Percentiles rank a stretch among this genome's conserved stretches.
Evolutionary conservation across 2,329 filamentous ascomycete species (phyloP).

Genomic region (Colletotrichum costaricense): DNA sequence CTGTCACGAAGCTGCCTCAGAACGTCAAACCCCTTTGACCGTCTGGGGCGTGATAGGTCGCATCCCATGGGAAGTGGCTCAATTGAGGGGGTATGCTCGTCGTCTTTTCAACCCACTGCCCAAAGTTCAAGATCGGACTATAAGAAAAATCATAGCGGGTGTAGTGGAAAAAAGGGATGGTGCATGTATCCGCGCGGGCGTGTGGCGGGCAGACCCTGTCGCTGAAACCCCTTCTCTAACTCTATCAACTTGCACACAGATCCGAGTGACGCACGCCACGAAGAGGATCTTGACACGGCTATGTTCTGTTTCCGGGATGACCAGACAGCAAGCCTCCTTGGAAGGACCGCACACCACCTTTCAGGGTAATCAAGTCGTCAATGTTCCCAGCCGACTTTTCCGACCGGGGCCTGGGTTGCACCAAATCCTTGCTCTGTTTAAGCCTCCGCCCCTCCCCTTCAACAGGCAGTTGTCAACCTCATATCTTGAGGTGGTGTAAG

Average conservation of each 20-base stretch:
- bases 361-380: conserved; percentile 16
- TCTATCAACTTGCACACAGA: conserved; percentile 36
- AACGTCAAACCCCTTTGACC: conserved; percentile 22
- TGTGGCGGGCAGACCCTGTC: conserved; percentile 28
- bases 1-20: conserved; percentile 32
- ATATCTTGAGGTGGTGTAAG: conserved; percentile 15
- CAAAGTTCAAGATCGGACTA: conserved; percentile 11
- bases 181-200: conserved; percentile 17
- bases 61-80: conserved; percentile 21
- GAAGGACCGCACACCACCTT: conserved; percentile 1
- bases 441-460: conserved; percentile 14
- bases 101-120: not conserved
- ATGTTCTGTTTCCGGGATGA: conserved; percentile 16
- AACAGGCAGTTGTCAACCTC: not conserved
- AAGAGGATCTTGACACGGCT: conserved; percentile 20
- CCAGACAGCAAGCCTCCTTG: conserved; percentile 1
- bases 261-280: conserved; percentile 32
- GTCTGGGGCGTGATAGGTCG: conserved; percentile 18
- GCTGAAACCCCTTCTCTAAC: conserved; percentile 35
- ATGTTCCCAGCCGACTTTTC: conserved; percentile 11
- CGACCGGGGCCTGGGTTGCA: conserved; percentile 15
- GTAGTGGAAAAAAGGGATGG: not conserved
- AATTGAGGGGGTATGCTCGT: conserved; percentile 12
- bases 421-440: conserved; percentile 15
- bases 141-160: not conserved